A percentile compares a stretch with the other conserved stretches of the same genome.
These are phyloP conservation scores for Wickerhamiella qilinensis DNA, from an alignment of 805 yeast genomes.

Conservation along the genomic window DNA sequence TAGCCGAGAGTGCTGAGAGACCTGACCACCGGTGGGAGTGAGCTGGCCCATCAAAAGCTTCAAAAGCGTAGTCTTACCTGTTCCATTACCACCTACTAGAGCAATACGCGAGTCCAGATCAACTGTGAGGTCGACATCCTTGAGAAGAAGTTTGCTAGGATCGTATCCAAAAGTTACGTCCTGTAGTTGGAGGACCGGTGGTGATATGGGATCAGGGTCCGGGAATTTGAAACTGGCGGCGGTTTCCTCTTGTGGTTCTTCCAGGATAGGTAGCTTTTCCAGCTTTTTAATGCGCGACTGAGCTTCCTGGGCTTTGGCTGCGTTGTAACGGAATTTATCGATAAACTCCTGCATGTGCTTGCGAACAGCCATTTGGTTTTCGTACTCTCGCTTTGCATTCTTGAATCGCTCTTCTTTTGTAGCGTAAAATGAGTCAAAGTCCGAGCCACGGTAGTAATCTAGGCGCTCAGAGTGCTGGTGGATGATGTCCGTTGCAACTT, in stretches of 20 bases:
- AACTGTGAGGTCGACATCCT: conserved; percentile 72
- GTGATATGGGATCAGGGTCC: conserved; percentile 82
- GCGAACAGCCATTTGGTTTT: conserved; percentile 91
- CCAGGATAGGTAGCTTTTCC: conserved; percentile 84
- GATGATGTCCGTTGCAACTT: conserved; percentile 95
- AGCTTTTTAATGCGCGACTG: conserved; percentile 94
- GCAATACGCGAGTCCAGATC: conserved; percentile 93
- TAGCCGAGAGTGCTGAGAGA: conserved; percentile 66
- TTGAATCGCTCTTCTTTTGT: conserved; percentile 92
- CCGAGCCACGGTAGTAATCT: conserved; percentile 81
- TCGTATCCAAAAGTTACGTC: conserved; percentile 77
- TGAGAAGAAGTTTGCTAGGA: conserved; percentile 36
- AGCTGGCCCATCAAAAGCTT: conserved; percentile 70
- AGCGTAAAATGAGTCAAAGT: conserved; percentile 82
- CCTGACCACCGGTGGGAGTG: conserved; percentile 60
- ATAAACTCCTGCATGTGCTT: conserved; percentile 86
- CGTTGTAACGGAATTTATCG: conserved; percentile 93
- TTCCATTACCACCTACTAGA: conserved; percentile 96
- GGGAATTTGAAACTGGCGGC: conserved; percentile 79
- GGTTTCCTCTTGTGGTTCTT: conserved; percentile 88
- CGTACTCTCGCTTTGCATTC: conserved; percentile 87
- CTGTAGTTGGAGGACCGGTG: conserved; percentile 81
- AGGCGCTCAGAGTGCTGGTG: conserved; percentile 95
- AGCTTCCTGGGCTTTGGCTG: conserved; percentile 94
- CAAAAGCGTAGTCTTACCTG: conserved; percentile 93